phyloP scores from a whole-genome alignment of 371 early-diverging fungal species.

The Mucor indicus region DNA sequence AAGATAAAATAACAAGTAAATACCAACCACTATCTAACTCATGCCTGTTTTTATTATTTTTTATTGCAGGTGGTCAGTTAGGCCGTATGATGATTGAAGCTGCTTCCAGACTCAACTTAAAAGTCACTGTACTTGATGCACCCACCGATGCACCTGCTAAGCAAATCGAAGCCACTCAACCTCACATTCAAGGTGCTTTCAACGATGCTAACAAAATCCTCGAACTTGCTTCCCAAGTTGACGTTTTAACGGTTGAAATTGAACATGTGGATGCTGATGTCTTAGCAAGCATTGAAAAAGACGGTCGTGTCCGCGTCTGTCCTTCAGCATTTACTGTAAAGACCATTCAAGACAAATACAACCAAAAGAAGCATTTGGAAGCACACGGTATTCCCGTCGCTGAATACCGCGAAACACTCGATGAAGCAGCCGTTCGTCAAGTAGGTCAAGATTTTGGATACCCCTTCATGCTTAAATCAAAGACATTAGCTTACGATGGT shows the following conservation, averaged over 20 bases:
- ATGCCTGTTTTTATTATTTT: too few species aligned
- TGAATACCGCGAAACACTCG: slow-evolving; percentile 58
- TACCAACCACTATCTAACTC: too few species aligned
- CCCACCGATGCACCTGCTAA: slow-evolving; percentile 78
- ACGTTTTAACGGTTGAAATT: slow-evolving; percentile 93
- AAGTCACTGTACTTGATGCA: slow-evolving; percentile 80
- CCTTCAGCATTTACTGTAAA: slow-evolving; percentile 82
- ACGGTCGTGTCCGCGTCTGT: slow-evolving; percentile 50
- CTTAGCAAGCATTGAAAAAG: slow-evolving; percentile 62
- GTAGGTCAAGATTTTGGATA: slow-evolving; percentile 75
- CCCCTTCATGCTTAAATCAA: slow-evolving; percentile 93
- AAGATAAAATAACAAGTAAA: slow-evolving; percentile 2
- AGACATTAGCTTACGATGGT: slow-evolving; percentile 94
- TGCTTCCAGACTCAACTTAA: slow-evolving; percentile 84
- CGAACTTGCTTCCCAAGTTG: slow-evolving; percentile 69
- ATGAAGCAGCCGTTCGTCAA: slow-evolving; percentile 39
- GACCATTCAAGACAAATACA: slow-evolving; percentile 93
- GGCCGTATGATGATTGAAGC: slow-evolving; percentile 97
- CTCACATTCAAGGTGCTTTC: slow-evolving; percentile 81
- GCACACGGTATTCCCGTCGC: slow-evolving; percentile 69
- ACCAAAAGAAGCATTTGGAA: slow-evolving; percentile 79
- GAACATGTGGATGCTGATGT: slow-evolving; percentile 91
- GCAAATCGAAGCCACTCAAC: slow-evolving; percentile 70
- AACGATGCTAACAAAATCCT: slow-evolving; percentile 71
- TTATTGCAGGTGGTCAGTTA: slow-evolving; percentile 80